phyloP scores from a whole-genome alignment of 805 yeast genomes.

The Zygotorulaspora danielsina region DNA sequence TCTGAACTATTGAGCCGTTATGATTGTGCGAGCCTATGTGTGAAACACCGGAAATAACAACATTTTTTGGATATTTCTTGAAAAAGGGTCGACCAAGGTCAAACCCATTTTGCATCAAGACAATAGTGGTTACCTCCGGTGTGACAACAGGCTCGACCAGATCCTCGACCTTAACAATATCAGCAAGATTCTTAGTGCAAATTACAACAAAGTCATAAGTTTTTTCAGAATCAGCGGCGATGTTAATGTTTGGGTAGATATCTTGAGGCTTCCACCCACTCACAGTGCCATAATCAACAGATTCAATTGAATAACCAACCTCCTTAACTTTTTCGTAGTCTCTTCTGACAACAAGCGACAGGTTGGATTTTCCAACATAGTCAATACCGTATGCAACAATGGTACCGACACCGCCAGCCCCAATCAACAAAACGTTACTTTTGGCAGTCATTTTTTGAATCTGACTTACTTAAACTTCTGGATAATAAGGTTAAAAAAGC shows the following conservation, averaged over 20 bases:
- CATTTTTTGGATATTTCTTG: conserved; percentile 46
- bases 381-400: conserved; percentile 62
- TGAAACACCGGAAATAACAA: conserved; percentile 57
- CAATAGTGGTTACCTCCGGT: conserved; percentile 42
- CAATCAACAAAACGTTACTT: conserved; percentile 50
- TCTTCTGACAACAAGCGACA: conserved; percentile 57
- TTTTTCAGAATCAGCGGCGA: conserved; percentile 34
- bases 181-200: conserved; percentile 64
- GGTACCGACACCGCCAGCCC: conserved; percentile 80
- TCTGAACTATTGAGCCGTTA: conserved; percentile 44
- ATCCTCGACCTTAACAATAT: conserved; percentile 50
- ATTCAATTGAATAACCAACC: conserved; percentile 53
- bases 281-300: conserved; percentile 54
- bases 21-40: conserved; percentile 53
- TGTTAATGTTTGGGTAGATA: conserved; percentile 39
- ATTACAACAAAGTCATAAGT: conserved; percentile 55
- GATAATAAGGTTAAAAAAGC: too few species aligned
- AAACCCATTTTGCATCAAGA: conserved; percentile 60
- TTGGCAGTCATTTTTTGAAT: conserved; percentile 1
- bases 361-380: conserved; percentile 43
- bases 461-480: too few species aligned
- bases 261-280: conserved; percentile 47
- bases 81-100: conserved; percentile 54
- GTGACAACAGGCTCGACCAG: conserved; percentile 48
- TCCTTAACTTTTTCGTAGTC: conserved; percentile 47